Base-by-base conservation (phyloP, 352 stramenopile species). In the Paralagenidium karlingii region DNA sequence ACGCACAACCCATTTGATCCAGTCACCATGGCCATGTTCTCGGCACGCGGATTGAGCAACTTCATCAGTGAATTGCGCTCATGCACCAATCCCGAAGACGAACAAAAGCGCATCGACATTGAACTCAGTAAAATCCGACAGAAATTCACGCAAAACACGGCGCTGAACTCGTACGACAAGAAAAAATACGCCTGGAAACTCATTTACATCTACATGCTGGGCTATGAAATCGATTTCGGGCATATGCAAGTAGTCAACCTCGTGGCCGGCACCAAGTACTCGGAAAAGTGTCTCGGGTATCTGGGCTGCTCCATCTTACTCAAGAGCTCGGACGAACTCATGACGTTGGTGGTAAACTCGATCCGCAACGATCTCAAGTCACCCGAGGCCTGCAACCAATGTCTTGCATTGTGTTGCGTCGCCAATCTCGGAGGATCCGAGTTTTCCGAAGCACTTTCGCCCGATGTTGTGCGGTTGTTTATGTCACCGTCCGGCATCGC, bases 151-250 rank as follows among this genome's bases (percentile, higher is more conserved):
- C 75, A 85, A 36, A 69, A 60, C 12, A 63, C 67, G 24, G 43
- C 55, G 26, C 62, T 98, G 24, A 92, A 87, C 48, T 93, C 82
- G 30, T 98, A 98, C 60, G 87, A 98, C 60, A 82, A 94, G 43
- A 98, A 98, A 58, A 99, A 98, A 63, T 98, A 98, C 63, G 91
- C 97, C 36, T 98, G 94, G 94, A 99, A 98, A 70, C 68, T 99
- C 44, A 95, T 98, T 20, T 99, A 98, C 68, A 98, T 98, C 62
- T 96, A 96, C 63, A 96, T 98, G 67, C 63, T 99, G 34, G 95
- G 95, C 43, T 99, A 99, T 61, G 94, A 98, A 63, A 94, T 99
- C 40, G 92, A 99, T 60, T 98, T 99, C 78, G 95, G 95, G 24
- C 93, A 98, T 58, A 91, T 97, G 59, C 93, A 99, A 68, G 69